Percentiles rank a stretch among this genome's conserved stretches.
Conservation (phyloP, 202 grass and related monocot genomes). For the Sporobolus alterniflorus region DNA sequence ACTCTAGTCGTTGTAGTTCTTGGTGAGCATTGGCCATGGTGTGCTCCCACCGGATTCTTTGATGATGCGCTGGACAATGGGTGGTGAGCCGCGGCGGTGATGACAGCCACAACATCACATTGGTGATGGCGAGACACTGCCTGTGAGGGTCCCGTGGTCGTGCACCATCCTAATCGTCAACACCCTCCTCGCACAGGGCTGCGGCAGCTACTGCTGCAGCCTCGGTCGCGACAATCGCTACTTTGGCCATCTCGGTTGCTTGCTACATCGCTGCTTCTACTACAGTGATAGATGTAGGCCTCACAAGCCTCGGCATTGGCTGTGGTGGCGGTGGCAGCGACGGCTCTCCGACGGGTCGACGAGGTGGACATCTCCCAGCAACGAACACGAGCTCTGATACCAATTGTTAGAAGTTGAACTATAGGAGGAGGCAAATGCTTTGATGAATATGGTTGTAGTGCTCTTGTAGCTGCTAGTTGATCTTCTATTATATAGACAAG, state of each 20-base stretch:
- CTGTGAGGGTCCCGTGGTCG: neutral
- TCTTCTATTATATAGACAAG: too few species aligned
- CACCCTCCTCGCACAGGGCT: neutral
- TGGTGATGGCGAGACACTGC: slow-evolving; percentile 21
- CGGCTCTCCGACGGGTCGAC: too few species aligned
- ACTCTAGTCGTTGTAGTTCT: neutral
- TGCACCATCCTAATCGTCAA: neutral
- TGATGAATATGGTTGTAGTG: too few species aligned
- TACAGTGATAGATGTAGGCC: neutral
- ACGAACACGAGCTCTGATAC: too few species aligned
- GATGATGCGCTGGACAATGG: neutral
- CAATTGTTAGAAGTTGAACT: too few species aligned
- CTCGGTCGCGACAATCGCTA: neutral
- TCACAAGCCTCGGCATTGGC: neutral
- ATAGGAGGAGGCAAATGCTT: too few species aligned
- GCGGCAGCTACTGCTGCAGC: neutral
- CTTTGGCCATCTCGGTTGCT: neutral
- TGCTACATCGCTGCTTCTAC: neutral
- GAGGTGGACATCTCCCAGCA: too few species aligned
- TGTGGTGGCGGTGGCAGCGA: accelerated
- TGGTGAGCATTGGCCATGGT: neutral
- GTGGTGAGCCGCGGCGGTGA: too few species aligned
- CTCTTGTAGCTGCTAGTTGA: too few species aligned
- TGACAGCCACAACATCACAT: neutral
- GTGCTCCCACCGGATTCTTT: neutral